Conservation (phyloP, 805 yeast species). For the Candida chauliodis region DNA sequence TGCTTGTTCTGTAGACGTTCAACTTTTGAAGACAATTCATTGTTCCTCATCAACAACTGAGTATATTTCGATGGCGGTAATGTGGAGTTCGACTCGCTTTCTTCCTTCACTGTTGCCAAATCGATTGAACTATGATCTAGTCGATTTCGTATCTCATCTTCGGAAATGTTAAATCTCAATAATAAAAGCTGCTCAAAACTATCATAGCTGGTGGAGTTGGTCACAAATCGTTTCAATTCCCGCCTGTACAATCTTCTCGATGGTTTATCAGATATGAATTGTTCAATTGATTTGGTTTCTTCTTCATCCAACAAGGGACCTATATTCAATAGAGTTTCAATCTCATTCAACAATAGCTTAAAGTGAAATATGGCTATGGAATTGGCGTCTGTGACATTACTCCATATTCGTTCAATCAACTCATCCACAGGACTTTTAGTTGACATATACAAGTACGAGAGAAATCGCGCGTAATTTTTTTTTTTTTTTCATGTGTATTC, state of each 20-base stretch:
- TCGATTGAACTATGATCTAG: background rate
- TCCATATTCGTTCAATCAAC: conserved; percentile 22
- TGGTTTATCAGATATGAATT: conserved; percentile 17
- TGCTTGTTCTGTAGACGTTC: conserved; percentile 10
- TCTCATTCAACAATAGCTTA: conserved; percentile 21
- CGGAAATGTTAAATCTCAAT: conserved; percentile 19
- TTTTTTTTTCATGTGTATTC: background rate
- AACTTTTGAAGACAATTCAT: conserved; percentile 11
- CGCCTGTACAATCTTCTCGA: conserved; percentile 17
- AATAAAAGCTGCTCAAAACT: conserved; percentile 19
- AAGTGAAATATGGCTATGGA: conserved; percentile 19
- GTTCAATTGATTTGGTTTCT: conserved; percentile 14
- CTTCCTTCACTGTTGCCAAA: conserved; percentile 3
- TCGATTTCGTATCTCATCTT: conserved; percentile 6
- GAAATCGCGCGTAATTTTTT: conserved; percentile 4
- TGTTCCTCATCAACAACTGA: conserved; percentile 7
- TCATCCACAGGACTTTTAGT: conserved; percentile 12
- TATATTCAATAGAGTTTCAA: conserved; percentile 17
- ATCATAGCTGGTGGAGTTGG: conserved; percentile 18
- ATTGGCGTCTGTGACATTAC: conserved; percentile 11
- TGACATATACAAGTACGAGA: background rate
- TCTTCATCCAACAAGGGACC: conserved; percentile 16
- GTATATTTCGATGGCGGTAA: conserved; percentile 4
- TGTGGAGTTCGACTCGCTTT: conserved; percentile 12
- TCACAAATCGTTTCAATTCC: conserved; percentile 22